A percentile compares a stretch with the other conserved stretches of the same genome.
These are phyloP conservation scores for Penicillium salamii DNA, from an alignment of 495 filamentous ascomycete genomes.

Conservation along the genomic window DNA sequence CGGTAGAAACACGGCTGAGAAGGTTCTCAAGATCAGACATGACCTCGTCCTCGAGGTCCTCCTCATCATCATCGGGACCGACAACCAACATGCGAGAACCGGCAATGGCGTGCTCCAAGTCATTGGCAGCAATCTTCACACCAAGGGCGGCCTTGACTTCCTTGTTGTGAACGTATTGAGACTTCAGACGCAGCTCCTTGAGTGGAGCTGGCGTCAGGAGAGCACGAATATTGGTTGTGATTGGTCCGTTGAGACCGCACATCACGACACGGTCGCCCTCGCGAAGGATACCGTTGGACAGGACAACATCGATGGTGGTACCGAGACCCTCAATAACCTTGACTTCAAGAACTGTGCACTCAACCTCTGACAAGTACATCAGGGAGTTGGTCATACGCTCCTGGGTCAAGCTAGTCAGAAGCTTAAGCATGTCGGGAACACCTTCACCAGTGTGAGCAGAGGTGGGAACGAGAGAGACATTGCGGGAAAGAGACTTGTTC, in stretches of 20 bases:
- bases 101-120: slow-evolving; percentile 94
- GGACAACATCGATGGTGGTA: slow-evolving; percentile 96
- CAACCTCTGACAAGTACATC: slow-evolving; percentile 97
- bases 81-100: slow-evolving; percentile 92
- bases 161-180: slow-evolving; percentile 96
- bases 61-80: slow-evolving; percentile 92
- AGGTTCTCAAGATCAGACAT: slow-evolving; percentile 92
- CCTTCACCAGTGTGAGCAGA: slow-evolving; percentile 98
- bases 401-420: slow-evolving; percentile 86
- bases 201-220: slow-evolving; percentile 91
- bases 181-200: slow-evolving; percentile 92
- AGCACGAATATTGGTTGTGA: slow-evolving; percentile 94
- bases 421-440: slow-evolving; percentile 98
- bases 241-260: slow-evolving; percentile 92
- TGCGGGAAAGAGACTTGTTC: slow-evolving; percentile 93
- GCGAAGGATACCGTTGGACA: slow-evolving; percentile 91
- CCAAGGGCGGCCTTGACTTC: slow-evolving; percentile 97
- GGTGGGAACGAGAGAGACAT: slow-evolving; percentile 92
- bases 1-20: slow-evolving; percentile 82
- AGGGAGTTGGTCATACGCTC: slow-evolving; percentile 96
- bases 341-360: slow-evolving; percentile 97
- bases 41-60: slow-evolving; percentile 93
- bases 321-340: slow-evolving; percentile 98
- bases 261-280: slow-evolving; percentile 95
- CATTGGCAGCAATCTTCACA: slow-evolving; percentile 98